These are phyloP conservation scores for Starmerella etchellsii DNA, from an alignment of 805 yeast species.

Conservation along the genomic window DNA sequence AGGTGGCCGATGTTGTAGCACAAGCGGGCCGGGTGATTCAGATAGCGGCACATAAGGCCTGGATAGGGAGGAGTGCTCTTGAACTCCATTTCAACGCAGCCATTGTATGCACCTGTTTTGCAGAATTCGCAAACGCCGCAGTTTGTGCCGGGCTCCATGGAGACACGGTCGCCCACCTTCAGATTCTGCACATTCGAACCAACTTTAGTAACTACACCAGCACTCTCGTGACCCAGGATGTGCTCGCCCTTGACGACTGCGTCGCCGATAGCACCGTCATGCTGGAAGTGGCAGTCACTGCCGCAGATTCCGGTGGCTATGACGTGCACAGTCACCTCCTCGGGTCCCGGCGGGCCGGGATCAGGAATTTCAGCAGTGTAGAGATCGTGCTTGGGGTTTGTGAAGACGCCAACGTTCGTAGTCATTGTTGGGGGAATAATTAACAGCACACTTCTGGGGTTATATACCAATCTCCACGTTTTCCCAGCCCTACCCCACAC, in stretches of 20 bases:
- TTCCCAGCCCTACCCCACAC: too few species aligned
- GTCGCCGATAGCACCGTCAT: conserved; percentile 47
- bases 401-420: conserved; percentile 25
- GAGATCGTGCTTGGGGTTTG: conserved; percentile 26
- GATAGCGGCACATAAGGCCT: conserved; percentile 28
- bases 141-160: conserved; percentile 40
- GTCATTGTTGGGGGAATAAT: not conserved
- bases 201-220: conserved; percentile 37
- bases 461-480: too few species aligned
- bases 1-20: conserved; percentile 31
- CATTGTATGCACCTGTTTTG: conserved; percentile 28
- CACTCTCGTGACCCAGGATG: conserved; percentile 45
- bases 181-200: conserved; percentile 37
- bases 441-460: too few species aligned
- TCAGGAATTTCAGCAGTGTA: conserved; percentile 21
- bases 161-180: conserved; percentile 36
- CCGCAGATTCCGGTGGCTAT: conserved; percentile 66
- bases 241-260: conserved; percentile 52
- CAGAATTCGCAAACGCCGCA: conserved; percentile 33
- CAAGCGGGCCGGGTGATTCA: conserved; percentile 29
- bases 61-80: conserved; percentile 30
- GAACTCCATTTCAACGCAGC: conserved; percentile 29
- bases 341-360: conserved; percentile 21
- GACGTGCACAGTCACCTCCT: conserved; percentile 42
- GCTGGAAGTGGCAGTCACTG: conserved; percentile 57